Evolutionary conservation across 192 early-diverging fungal genomes (phyloP).

Genomic region (Lunasporangiospora selenospora): DNA sequence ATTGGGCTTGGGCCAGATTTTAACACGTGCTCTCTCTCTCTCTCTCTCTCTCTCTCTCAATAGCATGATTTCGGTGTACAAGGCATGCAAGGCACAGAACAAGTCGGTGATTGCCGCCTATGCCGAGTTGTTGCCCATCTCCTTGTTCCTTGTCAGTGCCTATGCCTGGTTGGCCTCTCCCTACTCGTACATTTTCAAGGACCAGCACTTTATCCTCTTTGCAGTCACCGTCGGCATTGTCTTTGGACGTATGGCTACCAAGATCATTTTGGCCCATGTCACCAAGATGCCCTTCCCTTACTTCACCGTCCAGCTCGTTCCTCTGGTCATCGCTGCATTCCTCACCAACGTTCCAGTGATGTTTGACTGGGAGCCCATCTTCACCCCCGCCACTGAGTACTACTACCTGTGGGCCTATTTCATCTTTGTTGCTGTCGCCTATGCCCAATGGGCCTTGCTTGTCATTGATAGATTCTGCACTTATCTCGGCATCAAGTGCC

Average conservation of each 20-base stretch:
- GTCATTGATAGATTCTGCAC: constrained; percentile 91
- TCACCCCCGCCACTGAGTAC: constrained; percentile 72
- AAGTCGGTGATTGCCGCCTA: constrained; percentile 67
- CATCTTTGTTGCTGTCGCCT: constrained; percentile 74
- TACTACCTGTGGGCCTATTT: constrained; percentile 74
- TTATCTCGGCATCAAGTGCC: constrained; percentile 85
- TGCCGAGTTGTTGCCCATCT: constrained; percentile 69
- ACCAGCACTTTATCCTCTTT: constrained; percentile 79
- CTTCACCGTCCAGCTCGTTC: constrained; percentile 81
- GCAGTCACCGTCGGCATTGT: constrained; percentile 79
- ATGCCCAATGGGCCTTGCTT: constrained; percentile 84
- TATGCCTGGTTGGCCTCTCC: constrained; percentile 76
- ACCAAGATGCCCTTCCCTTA: constrained; percentile 84
- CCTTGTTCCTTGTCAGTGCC: constrained; percentile 64
- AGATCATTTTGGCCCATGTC: constrained; percentile 91
- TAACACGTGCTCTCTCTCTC: background rate
- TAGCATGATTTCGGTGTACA: constrained; percentile 56
- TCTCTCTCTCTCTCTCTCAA: background rate
- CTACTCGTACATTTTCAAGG: constrained; percentile 68
- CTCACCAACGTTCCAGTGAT: constrained; percentile 66
- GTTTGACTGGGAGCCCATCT: constrained; percentile 63
- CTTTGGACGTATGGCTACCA: constrained; percentile 87
- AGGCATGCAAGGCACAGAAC: constrained; percentile 60
- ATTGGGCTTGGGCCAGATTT: too few species aligned
- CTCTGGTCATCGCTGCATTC: constrained; percentile 74